Conservation (phyloP, 2,329 filamentous ascomycete genomes). For the Geosmithia morbida region DNA sequence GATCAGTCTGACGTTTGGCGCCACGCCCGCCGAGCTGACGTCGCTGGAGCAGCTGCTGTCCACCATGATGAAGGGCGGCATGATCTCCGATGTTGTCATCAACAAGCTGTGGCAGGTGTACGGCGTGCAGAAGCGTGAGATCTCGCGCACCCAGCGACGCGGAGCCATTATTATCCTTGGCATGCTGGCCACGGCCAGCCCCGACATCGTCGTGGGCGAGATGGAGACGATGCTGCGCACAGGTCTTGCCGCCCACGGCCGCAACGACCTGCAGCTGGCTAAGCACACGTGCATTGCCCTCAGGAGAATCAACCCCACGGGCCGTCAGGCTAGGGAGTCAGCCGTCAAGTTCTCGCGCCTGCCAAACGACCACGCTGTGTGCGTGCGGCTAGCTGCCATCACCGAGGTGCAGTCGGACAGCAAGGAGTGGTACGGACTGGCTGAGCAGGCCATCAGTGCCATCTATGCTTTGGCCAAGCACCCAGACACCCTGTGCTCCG, state of each 20-base stretch:
- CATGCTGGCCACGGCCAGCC: conserved; percentile 87
- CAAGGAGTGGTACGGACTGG: conserved; percentile 92
- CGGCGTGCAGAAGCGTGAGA: conserved; percentile 82
- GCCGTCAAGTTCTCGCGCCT: conserved; percentile 58
- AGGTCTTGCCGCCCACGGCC: conserved; percentile 68
- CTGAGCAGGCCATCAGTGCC: conserved; percentile 89
- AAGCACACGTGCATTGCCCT: conserved; percentile 94
- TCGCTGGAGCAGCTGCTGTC: conserved; percentile 88
- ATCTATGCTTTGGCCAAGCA: conserved; percentile 92
- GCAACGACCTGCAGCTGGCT: conserved; percentile 72
- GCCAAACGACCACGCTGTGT: conserved; percentile 81
- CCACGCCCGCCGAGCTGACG: conserved; percentile 86
- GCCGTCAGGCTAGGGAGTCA: conserved; percentile 65
- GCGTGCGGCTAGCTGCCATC: conserved; percentile 68
- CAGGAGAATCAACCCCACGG: conserved; percentile 74
- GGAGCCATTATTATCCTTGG: conserved; percentile 93
- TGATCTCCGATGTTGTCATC: conserved; percentile 74
- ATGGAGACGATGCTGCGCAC: conserved; percentile 91
- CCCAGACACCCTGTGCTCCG: conserved; percentile 83
- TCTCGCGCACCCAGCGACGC: conserved; percentile 77
- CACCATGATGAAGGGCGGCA: conserved; percentile 92
- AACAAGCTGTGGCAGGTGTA: conserved; percentile 97
- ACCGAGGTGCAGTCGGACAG: conserved; percentile 75
- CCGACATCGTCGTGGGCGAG: conserved; percentile 85
- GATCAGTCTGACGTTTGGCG: conserved; percentile 95